phyloP scores from a whole-genome alignment of 768 basidiomycete genomes.

The Trametes elegans region DNA sequence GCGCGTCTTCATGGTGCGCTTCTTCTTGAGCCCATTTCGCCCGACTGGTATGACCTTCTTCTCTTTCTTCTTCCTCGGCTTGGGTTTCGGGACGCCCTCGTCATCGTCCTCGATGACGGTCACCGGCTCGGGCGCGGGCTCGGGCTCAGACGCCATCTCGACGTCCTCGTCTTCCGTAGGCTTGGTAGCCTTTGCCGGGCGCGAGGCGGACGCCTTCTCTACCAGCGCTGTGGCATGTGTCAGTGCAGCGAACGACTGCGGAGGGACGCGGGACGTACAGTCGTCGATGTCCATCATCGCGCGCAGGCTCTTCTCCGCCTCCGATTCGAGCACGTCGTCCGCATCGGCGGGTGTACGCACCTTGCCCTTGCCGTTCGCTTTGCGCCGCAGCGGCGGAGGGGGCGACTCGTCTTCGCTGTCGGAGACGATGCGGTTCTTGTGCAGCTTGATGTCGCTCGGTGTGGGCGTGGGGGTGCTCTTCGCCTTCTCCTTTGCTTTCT shows the following conservation, averaged over 20 bases:
- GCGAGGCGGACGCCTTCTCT: conserved; percentile 20
- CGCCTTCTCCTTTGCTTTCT: not conserved
- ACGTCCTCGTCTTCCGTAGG: conserved; percentile 30
- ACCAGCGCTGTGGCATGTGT: not conserved
- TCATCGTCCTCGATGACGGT: conserved; percentile 24
- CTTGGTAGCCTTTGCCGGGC: conserved; percentile 16
- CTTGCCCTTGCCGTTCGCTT: conserved; percentile 37
- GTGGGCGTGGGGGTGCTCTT: conserved; percentile 18
- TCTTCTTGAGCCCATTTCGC: conserved; percentile 75
- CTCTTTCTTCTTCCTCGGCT: conserved; percentile 37
- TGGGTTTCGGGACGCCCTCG: conserved; percentile 27
- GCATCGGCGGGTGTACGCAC: conserved; percentile 32
- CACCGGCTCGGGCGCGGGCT: conserved; percentile 30
- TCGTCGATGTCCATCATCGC: conserved; percentile 82
- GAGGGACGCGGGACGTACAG: conserved; percentile 36
- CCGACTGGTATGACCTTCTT: conserved; percentile 75
- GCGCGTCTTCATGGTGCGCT: conserved; percentile 57
- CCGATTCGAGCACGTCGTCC: conserved; percentile 28
- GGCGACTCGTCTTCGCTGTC: conserved; percentile 56
- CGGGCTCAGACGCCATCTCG: conserved; percentile 20
- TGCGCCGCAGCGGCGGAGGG: conserved; percentile 24
- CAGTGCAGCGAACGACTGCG: not conserved
- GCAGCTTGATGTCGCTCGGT: conserved; percentile 41
- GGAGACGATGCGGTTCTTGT: conserved; percentile 47
- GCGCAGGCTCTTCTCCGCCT: conserved; percentile 41